Evolutionary conservation across 1,139 yeast genomes (phyloP).

Genomic region (Zhuliangozyma parablackwelliae): DNA sequence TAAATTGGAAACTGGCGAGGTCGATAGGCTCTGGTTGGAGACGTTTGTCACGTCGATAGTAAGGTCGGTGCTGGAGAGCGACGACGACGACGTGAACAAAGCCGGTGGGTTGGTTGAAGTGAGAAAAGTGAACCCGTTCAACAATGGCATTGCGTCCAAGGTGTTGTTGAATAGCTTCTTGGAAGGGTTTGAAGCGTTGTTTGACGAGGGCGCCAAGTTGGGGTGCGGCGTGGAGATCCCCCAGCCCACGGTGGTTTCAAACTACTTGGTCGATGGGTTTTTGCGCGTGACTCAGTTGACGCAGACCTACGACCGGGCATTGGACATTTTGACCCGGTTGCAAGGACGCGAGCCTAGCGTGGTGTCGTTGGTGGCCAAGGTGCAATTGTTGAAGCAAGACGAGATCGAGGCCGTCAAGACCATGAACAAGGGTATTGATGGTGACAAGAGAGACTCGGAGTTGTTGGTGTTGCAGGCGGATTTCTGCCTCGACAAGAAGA

Average conservation of each 20-base stretch:
- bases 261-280: constrained; percentile 75
- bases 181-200: constrained; percentile 54
- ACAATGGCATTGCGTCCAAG: constrained; percentile 32
- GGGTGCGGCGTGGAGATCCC: constrained; percentile 71
- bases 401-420: constrained; percentile 74
- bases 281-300: constrained; percentile 62
- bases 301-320: constrained; percentile 59
- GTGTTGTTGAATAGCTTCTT: constrained; percentile 54
- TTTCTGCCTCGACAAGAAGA: constrained; percentile 62
- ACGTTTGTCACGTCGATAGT: constrained; percentile 64
- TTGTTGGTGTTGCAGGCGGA: constrained; percentile 61
- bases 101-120: constrained; percentile 51
- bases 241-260: constrained; percentile 63
- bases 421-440: constrained; percentile 56
- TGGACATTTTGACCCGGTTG: constrained; percentile 43
- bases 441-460: constrained; percentile 61
- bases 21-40: constrained; percentile 54
- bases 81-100: constrained; percentile 49
- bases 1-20: constrained; percentile 29
- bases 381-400: constrained; percentile 56
- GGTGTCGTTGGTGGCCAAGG: constrained; percentile 51
- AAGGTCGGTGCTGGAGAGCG: constrained; percentile 65
- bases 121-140: constrained; percentile 54
- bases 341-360: constrained; percentile 46
- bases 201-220: constrained; percentile 61